Evolutionary conservation across 331 rosid genomes (phyloP), one percentile per base, ranked within the genome.

Genomic region (Spiraea crenata): DNA sequence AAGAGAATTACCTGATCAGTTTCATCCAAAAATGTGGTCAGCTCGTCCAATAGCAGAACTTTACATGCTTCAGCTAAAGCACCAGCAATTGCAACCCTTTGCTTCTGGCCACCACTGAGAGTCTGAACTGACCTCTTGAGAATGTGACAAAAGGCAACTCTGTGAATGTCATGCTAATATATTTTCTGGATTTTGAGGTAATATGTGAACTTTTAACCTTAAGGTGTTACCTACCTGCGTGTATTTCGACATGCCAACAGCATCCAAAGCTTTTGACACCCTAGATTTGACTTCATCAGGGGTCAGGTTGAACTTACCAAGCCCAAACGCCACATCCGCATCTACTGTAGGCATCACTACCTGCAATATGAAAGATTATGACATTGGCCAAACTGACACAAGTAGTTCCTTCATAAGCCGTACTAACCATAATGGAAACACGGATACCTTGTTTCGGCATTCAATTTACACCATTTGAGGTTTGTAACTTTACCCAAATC

Each of bases 51-150:
- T 77, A 92, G 79, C 65, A 92, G 83, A 75, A 92, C 96, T 82
- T 88, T 86, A 76, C 96, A 92, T 60, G 96, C 87, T 85, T 92
- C 98, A 55, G 96, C 98, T 57, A 92, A 81, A 81, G 96, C 96
- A 77, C 96, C 96, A 12, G 98, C 98, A 69, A 90, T 88, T 72
- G 96, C 98, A 65, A 92, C 91, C 80, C 98, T 86, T 82, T 92
- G 96, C 80, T 92, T 92, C 90, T 92, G 98, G 79, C 98, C 96
- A 50, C 98, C 96, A 60, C 98, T 92, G n/a, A 92, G 89, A 64
- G 96, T 88, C 83, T 92, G 98, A 72, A 92, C 96, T 57, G 98
- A 88, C 81, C 98, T 85, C 98, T 69, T 87, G 80, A 74, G 42
- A 66, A 69, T 65, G 58, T 57, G 73, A 75, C 45, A 69, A 62